Base-by-base conservation (phyloP, 2,329 filamentous ascomycete genomes). In the Myrmaecium sp. region DNA sequence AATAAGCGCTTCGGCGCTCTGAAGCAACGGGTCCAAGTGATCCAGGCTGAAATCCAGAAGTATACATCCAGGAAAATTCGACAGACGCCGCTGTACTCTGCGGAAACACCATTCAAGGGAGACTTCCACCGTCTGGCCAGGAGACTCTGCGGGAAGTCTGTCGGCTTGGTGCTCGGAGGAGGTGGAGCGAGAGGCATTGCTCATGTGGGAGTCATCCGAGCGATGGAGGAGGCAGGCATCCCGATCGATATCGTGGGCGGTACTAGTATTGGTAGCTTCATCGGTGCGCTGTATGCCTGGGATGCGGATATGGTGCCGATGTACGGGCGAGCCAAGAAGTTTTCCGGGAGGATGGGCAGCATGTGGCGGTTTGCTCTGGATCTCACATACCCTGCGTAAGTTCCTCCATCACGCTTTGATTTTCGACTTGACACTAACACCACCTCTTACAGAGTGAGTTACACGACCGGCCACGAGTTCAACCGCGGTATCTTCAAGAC, bases 401-500 rank as follows among this genome's bases (percentile, higher is more conserved):
- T 44, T 10, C 11, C 17, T n/a, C 4, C 9, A 12, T n/a, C 10
- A 7, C 5, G 18, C 4, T 18, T 13, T 10, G 2, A 10, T 9
- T 11, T 9, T n/a, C 14, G 14, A 29, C 19, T 15, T 11, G 2
- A 16, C 8, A 30, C 30, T 43, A 42, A 35, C 25, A 42, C 14
- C 12, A 11, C 20, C 16, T 2, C 2, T 0, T 9, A 1, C 26
- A 55, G 52, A 5, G 82, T 81, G 5, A 93, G 86, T 1, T 98
- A 98, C 54, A 98, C 91, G 1, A 98, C 89, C 0, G 89, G 89
- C 1, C 89, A 98, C 46, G 89, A 98, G 44, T 98, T 98, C 66
- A 98, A 98, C 42, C 79, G 89, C 5, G 89, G 89, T 21, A 94
- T 98, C 36, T 98, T 94, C 69, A 98, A 98, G 53, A 83, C 86